These are phyloP conservation scores for Avicennia marina DNA, from an alignment of 257 asterid genomes.

Conservation along the genomic window DNA sequence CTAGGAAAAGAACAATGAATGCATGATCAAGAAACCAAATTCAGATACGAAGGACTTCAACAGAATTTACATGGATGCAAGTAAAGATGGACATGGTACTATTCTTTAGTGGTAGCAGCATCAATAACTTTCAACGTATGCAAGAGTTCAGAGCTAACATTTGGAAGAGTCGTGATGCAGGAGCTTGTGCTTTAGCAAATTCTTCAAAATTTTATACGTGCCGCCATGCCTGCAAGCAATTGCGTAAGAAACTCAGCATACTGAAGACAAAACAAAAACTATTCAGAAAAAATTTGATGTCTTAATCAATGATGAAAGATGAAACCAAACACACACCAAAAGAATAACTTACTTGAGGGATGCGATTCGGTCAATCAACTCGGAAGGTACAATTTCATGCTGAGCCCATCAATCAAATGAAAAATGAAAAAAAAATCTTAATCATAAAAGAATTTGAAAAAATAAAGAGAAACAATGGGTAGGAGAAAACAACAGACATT, in stretches of 20 bases:
- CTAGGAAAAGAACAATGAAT: too few species aligned
- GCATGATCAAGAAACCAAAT: too few species aligned
- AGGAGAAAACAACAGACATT: constrained; percentile 39
- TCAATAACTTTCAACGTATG: background rate
- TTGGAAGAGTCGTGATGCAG: constrained; percentile 93
- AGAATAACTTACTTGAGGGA: constrained; percentile 56
- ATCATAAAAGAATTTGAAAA: background rate
- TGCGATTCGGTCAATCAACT: constrained; percentile 77
- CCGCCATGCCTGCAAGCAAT: constrained; percentile 78
- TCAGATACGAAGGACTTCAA: too few species aligned
- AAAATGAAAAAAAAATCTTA: background rate
- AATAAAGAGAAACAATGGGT: background rate
- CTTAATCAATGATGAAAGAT: too few species aligned
- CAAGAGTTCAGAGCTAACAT: constrained; percentile 45
- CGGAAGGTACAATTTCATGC: constrained; percentile 94
- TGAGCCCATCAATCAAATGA: constrained; percentile 15
- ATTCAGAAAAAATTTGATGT: too few species aligned
- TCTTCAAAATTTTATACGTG: constrained; percentile 90
- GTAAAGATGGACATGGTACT: too few species aligned
- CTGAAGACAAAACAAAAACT: too few species aligned
- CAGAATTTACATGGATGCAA: too few species aligned
- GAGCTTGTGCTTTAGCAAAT: constrained; percentile 92
- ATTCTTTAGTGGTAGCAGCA: background rate
- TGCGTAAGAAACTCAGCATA: background rate
- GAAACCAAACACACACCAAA: background rate